phyloP scores from a whole-genome alignment of 2,329 filamentous ascomycete genomes.

The Aspergillus sp. region DNA sequence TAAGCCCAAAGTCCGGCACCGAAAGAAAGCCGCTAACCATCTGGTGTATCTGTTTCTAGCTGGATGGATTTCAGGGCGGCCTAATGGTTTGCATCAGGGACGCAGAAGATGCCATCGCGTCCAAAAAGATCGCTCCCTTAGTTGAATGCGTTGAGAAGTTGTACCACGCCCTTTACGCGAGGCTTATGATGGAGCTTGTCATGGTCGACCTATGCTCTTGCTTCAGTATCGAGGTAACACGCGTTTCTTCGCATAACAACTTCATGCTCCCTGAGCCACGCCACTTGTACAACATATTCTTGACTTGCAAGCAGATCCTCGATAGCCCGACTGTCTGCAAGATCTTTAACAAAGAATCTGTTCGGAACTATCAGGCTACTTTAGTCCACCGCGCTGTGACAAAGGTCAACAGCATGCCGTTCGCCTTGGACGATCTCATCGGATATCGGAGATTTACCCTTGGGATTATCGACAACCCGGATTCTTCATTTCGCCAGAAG shows the following conservation, averaged over 20 bases:
- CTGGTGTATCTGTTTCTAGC: constrained; percentile 21
- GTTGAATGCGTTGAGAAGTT: constrained; percentile 39
- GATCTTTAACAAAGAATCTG: constrained; percentile 27
- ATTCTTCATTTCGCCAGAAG: constrained; percentile 26
- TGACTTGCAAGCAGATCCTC: constrained; percentile 36
- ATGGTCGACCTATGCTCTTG: constrained; percentile 38
- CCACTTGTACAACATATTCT: constrained; percentile 38
- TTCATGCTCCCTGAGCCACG: constrained; percentile 35
- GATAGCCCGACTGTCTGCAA: constrained; percentile 31
- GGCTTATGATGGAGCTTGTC: constrained; percentile 41
- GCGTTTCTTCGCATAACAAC: constrained; percentile 16
- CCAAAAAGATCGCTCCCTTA: constrained; percentile 31
- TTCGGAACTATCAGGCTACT: constrained; percentile 32
- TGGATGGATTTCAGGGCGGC: constrained; percentile 32
- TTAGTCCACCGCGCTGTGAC: constrained; percentile 30
- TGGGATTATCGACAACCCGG: constrained; percentile 26
- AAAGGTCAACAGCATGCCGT: constrained; percentile 17
- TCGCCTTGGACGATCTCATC: constrained; percentile 27
- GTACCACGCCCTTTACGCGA: constrained; percentile 40
- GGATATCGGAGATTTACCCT: constrained; percentile 34
- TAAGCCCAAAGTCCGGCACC: background rate
- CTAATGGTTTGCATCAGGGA: constrained; percentile 35
- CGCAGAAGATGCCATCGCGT: constrained; percentile 32
- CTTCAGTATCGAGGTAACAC: constrained; percentile 29
- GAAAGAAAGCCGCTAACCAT: background rate